Base-by-base conservation (phyloP, 2,329 filamentous ascomycete genomes). In the Alternaria dauci region DNA sequence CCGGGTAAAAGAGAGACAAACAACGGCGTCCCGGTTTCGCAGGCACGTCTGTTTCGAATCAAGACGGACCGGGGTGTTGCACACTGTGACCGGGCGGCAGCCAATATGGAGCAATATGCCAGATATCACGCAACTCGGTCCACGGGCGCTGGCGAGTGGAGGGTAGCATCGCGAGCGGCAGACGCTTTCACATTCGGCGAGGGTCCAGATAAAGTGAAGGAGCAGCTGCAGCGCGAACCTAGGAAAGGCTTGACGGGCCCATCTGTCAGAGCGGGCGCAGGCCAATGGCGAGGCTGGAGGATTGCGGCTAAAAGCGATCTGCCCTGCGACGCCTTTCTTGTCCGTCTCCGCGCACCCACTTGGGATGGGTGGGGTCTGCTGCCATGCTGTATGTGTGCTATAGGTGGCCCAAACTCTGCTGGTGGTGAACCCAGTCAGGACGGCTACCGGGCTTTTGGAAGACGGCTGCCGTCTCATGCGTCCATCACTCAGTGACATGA, bases 1-100 rank as follows among this genome's bases (percentile, higher is more conserved):
- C 71, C 72, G 74, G 74, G 63, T 74, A 74, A 75, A 76, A 66
- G 65, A 68, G 67, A 64, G 68, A 72, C 71, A 75, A 73, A 74
- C 73, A 71, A 68, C 59, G 59, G 61, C 66, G 62, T 58, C 65
- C 63, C 62, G 67, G 73, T 75, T 72, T 71, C 69, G 71, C 72
- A 73, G 67, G 62, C 52, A 71, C 66, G 52, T 60, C 62, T 62
- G 71, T 72, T 73, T 75, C 69, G 71, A 74, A 75, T 71, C 71
- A 69, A 47, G 59, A 58, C 48, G 47, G 61, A 44, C 62, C 60
- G 58, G 68, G 65, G 59, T 62, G 72, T 76, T 60, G 71, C 71
- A 77, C 73, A 70, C 63, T 71, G 71, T 72, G 68, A 65, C 65
- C 67, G 58, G 64, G 58, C 65, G 50, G 66, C 58, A 65, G 58